Base-by-base conservation (phyloP, 768 basidiomycete genomes). In the Calocybe gangraenosa region DNA sequence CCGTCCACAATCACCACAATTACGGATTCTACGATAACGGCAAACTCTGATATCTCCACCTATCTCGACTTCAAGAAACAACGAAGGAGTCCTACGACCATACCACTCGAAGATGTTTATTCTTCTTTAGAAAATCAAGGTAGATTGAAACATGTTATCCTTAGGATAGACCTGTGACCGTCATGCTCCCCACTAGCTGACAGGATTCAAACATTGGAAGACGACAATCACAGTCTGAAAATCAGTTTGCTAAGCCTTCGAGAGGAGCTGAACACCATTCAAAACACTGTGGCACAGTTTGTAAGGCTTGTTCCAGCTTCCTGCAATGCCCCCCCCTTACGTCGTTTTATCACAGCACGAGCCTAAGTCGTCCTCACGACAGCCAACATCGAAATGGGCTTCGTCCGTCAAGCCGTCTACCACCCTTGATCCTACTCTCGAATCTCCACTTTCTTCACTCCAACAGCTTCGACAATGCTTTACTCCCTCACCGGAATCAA, bases 301-400 rank as follows among this genome's bases (percentile, higher is more conserved):
- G 69, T 69, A 57, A 4, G 44, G 67, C 58, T 37, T 30, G 20
- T 15, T 19, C 9, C 31, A 42, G 37, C 45, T 48, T 41, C 28
- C 49, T 32, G 35, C 14, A n/a, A 7, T 14, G 34, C 14, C 25
- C 42, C 33, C 40, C 32, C 55, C 39, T 42, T 43, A 42, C 44
- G 48, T 44, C 42, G 11, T 28, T 28, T 28, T 28, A 13, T 37
- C 40, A 17, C 54, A 74, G 42, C 67, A 75, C 25, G 51, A 57
- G 20, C 57, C 60, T 14, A 74, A 68, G 42, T 63, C 80, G 2
- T 63, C 92, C 17, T 73, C 69, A 40, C 76, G 87, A 43, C 87
- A 89, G 56, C 81, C 82, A 23, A 91, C 91, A 13, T 89, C 91
- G 65, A 91, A 90, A 58, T 92, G 91, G 91, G 88, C 88, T 0